Base-by-base conservation (phyloP, 208 protist species). In the Leishmania aethiopica region DNA sequence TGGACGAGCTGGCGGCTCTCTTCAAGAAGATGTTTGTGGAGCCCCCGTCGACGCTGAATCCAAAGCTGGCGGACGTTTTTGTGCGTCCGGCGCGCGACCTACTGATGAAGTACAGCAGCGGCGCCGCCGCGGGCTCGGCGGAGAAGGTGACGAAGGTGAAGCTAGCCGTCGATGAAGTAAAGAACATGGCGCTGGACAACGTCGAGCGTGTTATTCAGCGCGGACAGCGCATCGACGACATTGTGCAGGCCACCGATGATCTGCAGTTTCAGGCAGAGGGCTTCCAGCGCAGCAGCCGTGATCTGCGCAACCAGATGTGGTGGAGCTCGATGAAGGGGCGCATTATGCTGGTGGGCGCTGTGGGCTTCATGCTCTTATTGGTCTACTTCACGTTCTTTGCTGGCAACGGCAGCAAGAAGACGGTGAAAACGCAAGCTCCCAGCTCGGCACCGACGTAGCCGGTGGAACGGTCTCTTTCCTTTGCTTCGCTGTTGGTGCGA, bases 21-120 rank as follows among this genome's bases (percentile, higher is more conserved):
- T 98, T 98, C 83, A 79, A 85, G 53, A 95, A 95, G 74, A 98
- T 98, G 95, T 98, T 96, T 73, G 91, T 98, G 5, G 93, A 98
- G 84, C 81, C 73, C 15, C 81, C 92, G 0, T 69, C 83, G 6
- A 90, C 89, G 84, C 87, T 98, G 37, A 96, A 84, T 32, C 81
- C 88, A 49, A 87, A 86, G 55, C 81, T 90, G 75, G 89, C 90
- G 17, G 88, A 93, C n/a, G 90, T 94, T 17, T 96, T 98, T 79
- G 83, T 86, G 6, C 89, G 91, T 32, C 93, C 93, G 2, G 89
- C 85, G 45, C 88, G 89, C 8, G 93, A 98, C 37, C 42, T 96
- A 4, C 67, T 98, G 57, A 60, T 96, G 32, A 85, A 83, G 66
- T 80, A 84, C 55, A 93, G 93, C 75, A 86, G 75, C 71, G 60